Base-by-base conservation (phyloP, 768 basidiomycete genomes). In the Daedalea quercina region DNA sequence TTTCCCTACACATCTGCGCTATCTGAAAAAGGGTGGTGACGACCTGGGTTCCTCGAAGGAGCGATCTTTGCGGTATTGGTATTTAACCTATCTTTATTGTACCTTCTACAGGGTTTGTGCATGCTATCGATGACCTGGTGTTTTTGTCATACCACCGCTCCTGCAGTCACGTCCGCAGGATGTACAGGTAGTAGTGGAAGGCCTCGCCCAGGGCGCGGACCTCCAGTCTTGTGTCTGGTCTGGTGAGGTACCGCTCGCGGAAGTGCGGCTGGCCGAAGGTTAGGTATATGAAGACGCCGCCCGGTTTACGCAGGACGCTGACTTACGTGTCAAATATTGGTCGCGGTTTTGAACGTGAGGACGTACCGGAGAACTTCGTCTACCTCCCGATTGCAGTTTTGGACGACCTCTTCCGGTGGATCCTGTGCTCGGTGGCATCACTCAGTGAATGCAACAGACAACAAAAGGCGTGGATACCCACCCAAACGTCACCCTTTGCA, bases 201-300 rank as follows among this genome's bases (percentile, higher is more conserved):
- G 79, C 78, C 44, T 90, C 87, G 28, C 90, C 90, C 25, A 93
- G 70, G 57, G 84, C 76, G 53, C 76, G 77, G 50, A 90, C 75
- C 60, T 88, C 81, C 3, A 93, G 70, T 6, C 65, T 76, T 20
- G 87, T 84, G 1, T 70, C 76, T 15, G 76, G 71, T 46, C 75
- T 69, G 3, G 70, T 75, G 17, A 94, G 69, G 65, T 81, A 90
- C 19, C 80, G 81, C 52, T 75, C 74, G 37, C 91, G 83, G 65
- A 94, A 93, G 64, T 94, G 91, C 0, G 91, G 91, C 64, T 93
- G 91, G 3, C 90, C 91, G 58, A 93, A 91, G 3, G 90, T 93
- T 53, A 93, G 68, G 65, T 92, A 91, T 44, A 93, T 67, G 67
- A 92, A 89, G 2, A 72, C 57, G 0, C 87, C 85, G 1, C 55